Conservation (phyloP, 2,329 filamentous ascomycete genomes). For the Aspergillus novofumigatus region DNA sequence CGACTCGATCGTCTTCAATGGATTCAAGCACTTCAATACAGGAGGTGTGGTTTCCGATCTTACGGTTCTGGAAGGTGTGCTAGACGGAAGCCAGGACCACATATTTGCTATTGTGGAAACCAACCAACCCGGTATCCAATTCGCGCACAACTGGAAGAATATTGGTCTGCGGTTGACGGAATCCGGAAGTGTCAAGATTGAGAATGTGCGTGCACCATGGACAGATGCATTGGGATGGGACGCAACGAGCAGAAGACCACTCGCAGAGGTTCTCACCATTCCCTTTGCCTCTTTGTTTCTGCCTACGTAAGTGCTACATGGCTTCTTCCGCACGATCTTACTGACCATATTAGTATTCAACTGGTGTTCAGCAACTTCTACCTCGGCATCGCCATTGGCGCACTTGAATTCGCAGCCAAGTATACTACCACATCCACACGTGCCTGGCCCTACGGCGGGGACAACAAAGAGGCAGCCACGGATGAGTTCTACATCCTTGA, state of each 20-base stretch:
- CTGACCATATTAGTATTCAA: constrained; percentile 48
- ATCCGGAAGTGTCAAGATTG: constrained; percentile 59
- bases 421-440: constrained; percentile 57
- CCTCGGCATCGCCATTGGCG: constrained; percentile 58
- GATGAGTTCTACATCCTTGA: constrained; percentile 65
- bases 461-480: constrained; percentile 55
- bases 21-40: constrained; percentile 64
- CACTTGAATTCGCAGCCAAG: constrained; percentile 51
- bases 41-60: constrained; percentile 64
- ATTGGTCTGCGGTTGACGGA: constrained; percentile 61
- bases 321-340: neutral
- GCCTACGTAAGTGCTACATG: constrained; percentile 44
- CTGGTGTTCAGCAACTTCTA: constrained; percentile 66
- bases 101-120: constrained; percentile 61
- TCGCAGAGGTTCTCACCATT: constrained; percentile 48
- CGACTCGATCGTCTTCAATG: constrained; percentile 56
- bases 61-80: constrained; percentile 61
- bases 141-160: constrained; percentile 60
- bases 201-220: constrained; percentile 56
- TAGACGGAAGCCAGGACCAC: constrained; percentile 56
- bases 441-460: constrained; percentile 61
- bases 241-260: constrained; percentile 46
- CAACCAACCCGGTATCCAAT: constrained; percentile 52
- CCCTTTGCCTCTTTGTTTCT: constrained; percentile 57
- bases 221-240: constrained; percentile 61